phyloP scores from a whole-genome alignment of 306 rosid genomes.

The Cyclanthera cordifolia region DNA sequence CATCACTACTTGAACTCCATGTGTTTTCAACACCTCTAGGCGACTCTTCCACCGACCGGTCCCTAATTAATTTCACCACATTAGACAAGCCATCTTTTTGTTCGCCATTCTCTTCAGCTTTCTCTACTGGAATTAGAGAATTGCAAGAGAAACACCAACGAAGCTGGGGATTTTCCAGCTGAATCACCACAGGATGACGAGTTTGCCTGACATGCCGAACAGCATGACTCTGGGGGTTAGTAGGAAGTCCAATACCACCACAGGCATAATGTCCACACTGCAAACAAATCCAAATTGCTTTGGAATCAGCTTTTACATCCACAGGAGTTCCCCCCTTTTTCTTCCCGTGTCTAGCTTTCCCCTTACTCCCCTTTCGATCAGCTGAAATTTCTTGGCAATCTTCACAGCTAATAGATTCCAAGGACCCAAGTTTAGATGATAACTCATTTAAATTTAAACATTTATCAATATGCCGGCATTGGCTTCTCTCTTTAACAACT shows the following conservation, averaged over 20 bases:
- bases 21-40: conserved; percentile 33
- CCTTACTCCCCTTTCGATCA: conserved; percentile 53
- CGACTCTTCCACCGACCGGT: conserved; percentile 25
- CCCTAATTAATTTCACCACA: conserved; percentile 53
- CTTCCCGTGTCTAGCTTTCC: conserved; percentile 61
- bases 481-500: conserved; percentile 35
- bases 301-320: conserved; percentile 46
- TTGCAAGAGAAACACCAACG: conserved; percentile 85
- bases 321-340: conserved; percentile 47
- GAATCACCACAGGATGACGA: conserved; percentile 56
- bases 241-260: conserved; percentile 82
- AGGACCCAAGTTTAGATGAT: conserved; percentile 40
- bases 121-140: conserved; percentile 44
- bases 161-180: conserved; percentile 55
- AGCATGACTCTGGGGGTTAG: conserved; percentile 42
- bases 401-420: conserved; percentile 42
- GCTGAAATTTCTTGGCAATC: conserved; percentile 52
- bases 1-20: conserved; percentile 34
- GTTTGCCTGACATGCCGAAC: conserved; percentile 54
- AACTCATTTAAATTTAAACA: conserved; percentile 46
- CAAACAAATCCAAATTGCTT: conserved; percentile 82
- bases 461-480: conserved; percentile 61
- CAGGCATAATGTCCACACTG: conserved; percentile 72
- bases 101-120: conserved; percentile 44
- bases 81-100: conserved; percentile 36